Evolutionary conservation across 2,329 filamentous ascomycete species (phyloP).

Genomic region (Arthroderma uncinatum): DNA sequence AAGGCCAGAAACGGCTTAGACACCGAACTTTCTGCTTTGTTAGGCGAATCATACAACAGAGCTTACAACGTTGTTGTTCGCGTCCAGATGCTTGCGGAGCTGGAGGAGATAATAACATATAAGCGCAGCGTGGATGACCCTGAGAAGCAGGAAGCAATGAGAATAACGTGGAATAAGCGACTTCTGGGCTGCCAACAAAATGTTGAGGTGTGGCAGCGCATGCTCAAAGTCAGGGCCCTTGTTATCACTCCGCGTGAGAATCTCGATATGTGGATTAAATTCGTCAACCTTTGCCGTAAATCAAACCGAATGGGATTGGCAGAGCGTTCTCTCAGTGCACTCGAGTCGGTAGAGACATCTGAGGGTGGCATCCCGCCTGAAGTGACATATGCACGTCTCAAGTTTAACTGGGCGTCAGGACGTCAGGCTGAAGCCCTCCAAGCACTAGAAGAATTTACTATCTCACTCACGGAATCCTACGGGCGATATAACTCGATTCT

Average conservation of each 20-base stretch:
- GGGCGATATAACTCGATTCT: conserved; percentile 33
- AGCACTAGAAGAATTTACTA: conserved; percentile 52
- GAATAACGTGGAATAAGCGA: conserved; percentile 88
- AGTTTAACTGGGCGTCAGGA: conserved; percentile 87
- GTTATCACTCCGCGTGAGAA: conserved; percentile 89
- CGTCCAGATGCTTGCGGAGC: conserved; percentile 96
- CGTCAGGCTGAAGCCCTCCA: conserved; percentile 52
- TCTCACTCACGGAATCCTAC: conserved; percentile 49
- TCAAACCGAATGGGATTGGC: conserved; percentile 88
- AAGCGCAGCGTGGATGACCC: conserved; percentile 74
- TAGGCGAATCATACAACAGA: conserved; percentile 97
- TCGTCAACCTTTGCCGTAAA: conserved; percentile 94
- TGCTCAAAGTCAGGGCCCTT: conserved; percentile 86
- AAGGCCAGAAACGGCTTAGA: conserved; percentile 89
- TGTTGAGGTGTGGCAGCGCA: conserved; percentile 95
- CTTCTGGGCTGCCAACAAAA: conserved; percentile 92
- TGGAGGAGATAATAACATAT: conserved; percentile 96
- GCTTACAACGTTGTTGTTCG: conserved; percentile 97
- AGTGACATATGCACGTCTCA: conserved; percentile 88
- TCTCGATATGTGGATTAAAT: conserved; percentile 99
- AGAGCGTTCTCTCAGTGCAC: conserved; percentile 82
- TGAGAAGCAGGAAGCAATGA: conserved; percentile 81
- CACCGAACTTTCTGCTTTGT: conserved; percentile 84
- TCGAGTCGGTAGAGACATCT: conserved; percentile 56
- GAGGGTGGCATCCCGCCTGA: conserved; percentile 49